Evolutionary conservation across 2,329 filamentous ascomycete genomes (phyloP).

Genomic region (Penicillium sp.): DNA sequence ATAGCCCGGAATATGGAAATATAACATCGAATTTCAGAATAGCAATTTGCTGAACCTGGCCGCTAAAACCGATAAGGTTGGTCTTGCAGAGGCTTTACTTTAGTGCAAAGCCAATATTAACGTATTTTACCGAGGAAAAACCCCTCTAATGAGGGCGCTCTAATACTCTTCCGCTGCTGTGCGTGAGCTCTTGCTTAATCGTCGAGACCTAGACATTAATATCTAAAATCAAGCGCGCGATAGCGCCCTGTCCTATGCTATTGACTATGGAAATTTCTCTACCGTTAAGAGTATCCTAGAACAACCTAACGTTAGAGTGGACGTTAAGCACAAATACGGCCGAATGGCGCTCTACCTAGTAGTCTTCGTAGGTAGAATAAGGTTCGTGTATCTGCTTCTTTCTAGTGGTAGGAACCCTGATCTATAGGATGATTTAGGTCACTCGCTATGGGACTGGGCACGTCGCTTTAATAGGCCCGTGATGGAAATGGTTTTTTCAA

Average conservation of each 20-base stretch:
- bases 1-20: too few relatives aligned
- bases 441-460: background rate
- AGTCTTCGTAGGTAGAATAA: background rate
- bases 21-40: constrained; percentile 7
- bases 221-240: constrained; percentile 5
- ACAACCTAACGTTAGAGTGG: background rate
- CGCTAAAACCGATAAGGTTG: constrained; percentile 4
- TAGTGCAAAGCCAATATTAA: constrained; percentile 4
- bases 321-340: background rate
- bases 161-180: constrained; percentile 5
- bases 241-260: background rate
- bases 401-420: background rate
- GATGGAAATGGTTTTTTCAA: background rate
- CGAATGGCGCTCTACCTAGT: constrained; percentile 1
- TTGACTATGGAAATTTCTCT: background rate
- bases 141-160: constrained; percentile 1
- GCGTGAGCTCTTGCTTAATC: background rate
- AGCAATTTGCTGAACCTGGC: constrained; percentile 9
- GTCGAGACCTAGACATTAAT: constrained; percentile 1
- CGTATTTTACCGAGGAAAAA: constrained; percentile 5
- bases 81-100: background rate
- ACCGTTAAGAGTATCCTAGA: too few relatives aligned
- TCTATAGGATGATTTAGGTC: constrained; percentile 1
- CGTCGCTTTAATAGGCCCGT: constrained; percentile 1
- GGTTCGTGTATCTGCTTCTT: background rate